Base-by-base conservation (phyloP, 1,284 basidiomycete genomes). In the Heterobasidion parviporum region DNA sequence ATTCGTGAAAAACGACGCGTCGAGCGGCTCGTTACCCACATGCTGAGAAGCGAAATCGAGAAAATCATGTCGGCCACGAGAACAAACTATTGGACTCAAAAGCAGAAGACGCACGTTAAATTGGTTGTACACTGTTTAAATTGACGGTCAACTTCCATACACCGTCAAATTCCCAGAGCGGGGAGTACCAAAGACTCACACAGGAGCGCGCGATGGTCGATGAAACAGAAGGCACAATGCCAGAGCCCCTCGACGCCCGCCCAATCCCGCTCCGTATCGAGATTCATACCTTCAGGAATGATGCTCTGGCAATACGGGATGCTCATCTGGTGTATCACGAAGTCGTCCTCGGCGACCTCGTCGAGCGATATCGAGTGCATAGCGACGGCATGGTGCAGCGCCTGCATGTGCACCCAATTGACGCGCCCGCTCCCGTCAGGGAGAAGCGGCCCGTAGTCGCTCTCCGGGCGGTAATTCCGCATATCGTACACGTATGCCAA, bases 161-260 rank as follows among this genome's bases (percentile, higher is more conserved):
- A 26, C 2, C 20, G 26, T 1, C 36, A 14, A 2, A 26, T 35
- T 20, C 6, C 26, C 32, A 26, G 26, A 26, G 26, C 26, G 26
- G 26, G 26, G 6, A 43, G 26, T n/a, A 15, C 12, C 14, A 2
- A 50, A 47, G 7, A 63, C 78, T 68, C 62, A 87, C 86, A 67
- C 43, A 86, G 64, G 47, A 87, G 70, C 47, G 81, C 80, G 7
- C 80, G 69, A 63, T 88, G 85, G 65, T 89, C 85, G 53, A 80
- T 77, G 64, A 85, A 89, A 56, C 78, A 82, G 61, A 86, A 87
- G 34, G 78, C 77, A 8, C 81, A 75, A 5, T 70, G 67, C 86
- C 86, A 89, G 15, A 66, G 43, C 0, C 86, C 86, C 34, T 72
- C 70, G 1, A 87, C 68, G 2, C 81, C 81, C 0, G 80, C 85